Base-by-base conservation (phyloP, 345 rosid genomes). In the Lepidium aucheri region DNA sequence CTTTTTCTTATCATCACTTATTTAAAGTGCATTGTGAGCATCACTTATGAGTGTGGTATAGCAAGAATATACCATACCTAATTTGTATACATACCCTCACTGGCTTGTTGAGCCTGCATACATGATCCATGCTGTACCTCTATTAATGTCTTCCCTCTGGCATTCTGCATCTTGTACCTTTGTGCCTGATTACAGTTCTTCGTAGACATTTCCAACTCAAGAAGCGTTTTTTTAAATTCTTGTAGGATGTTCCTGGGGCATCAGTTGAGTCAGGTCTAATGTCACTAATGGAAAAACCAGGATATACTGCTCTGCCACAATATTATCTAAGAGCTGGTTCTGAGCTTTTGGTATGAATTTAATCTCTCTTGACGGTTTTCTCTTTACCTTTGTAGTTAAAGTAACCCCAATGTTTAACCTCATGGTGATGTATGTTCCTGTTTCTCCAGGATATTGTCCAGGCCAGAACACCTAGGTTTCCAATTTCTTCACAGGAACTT, bases 391-490 rank as follows among this genome's bases (percentile, higher is more conserved):
- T 53, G 49, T 22, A 12, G 35, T 34, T 58, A 33, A 57, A 41
- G n/a, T 51, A 41, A 57, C 46, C 49, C 36, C 43, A 17, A 39
- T 24, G 49, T 39, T 40, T 47, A 53, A 66, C 46, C 40, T 44
- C 50, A 35, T 56, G 47, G 34, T 74, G 60, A 62, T 30, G 61
- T 18, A 45, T 39, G 38, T 45, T 73, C 66, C 26, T 57, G 14
- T 67, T 67, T 70, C 72, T 77, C 64, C 80, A 91, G 99, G 99
- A 91, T 69, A 80, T 91, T 73, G 53, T 94, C 72, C 95, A 89
- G 64, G 75, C 77, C 60, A 86, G 84, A 71, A 77, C 89, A 63
- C 66, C 81, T 11, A 82, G 84, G 76, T 84, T 84, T 81, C 97
- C 95, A 15, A 68, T 87, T 64, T 76, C 95, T 46, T 94, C 99